phyloP scores from a whole-genome alignment of 208 protist genomes.

The Crithidia fasciculata region DNA sequence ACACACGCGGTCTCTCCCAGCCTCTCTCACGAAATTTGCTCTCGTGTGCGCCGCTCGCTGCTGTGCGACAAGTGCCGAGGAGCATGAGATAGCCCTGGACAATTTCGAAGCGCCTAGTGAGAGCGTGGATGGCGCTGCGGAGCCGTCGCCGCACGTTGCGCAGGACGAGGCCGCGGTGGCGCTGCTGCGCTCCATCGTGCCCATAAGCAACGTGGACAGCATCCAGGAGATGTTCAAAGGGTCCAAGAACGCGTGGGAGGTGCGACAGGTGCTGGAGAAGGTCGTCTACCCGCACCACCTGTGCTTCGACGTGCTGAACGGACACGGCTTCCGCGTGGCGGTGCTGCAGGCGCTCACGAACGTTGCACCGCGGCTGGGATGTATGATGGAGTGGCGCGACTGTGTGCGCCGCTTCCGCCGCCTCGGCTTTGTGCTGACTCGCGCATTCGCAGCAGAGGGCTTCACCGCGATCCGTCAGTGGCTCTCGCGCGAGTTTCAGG shows the following conservation, averaged over 20 bases:
- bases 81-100: no score
- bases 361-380: conserved; percentile 52
- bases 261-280: conserved; percentile 76
- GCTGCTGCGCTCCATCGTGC: conserved; percentile 54
- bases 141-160: conserved; percentile 12
- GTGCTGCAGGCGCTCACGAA: conserved; percentile 74
- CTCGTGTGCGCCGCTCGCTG: no score
- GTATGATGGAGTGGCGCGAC: conserved; percentile 84
- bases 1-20: no score
- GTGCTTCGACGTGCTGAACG: conserved; percentile 82
- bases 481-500: conserved; percentile 65
- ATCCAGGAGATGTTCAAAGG: conserved; percentile 67
- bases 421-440: conserved; percentile 80
- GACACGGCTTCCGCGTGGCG: conserved; percentile 81
- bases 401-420: conserved; percentile 68
- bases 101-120: no score
- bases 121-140: background rate
- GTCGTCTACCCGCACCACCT: conserved; percentile 77
- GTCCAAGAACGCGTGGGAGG: conserved; percentile 72
- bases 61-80: no score
- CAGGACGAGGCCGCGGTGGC: conserved; percentile 42
- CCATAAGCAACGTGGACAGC: conserved; percentile 49
- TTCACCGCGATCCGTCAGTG: conserved; percentile 80
- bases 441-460: conserved; percentile 84
- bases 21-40: no score